phyloP scores from a whole-genome alignment of 1,139 yeast species.

The Groenewaldozyma sp. region DNA sequence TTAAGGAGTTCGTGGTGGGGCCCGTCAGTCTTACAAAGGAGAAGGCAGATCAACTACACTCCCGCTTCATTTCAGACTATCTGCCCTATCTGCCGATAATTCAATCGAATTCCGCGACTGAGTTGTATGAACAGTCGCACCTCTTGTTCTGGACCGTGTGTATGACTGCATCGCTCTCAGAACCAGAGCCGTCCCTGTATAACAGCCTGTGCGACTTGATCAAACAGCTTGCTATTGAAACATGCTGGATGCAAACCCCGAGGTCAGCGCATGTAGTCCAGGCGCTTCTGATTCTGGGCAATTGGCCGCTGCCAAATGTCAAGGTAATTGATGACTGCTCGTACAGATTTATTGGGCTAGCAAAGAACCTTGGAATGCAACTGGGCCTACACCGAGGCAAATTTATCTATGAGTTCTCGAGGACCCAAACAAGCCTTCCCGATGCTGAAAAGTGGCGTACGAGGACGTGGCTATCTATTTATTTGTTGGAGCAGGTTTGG shows the following conservation, averaged over 20 bases:
- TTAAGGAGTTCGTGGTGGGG: constrained; percentile 48
- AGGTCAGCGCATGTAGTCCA: constrained; percentile 90
- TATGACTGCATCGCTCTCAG: constrained; percentile 75
- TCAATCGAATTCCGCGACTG: constrained; percentile 61
- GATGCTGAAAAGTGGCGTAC: constrained; percentile 95
- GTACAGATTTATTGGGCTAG: constrained; percentile 78
- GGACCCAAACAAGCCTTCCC: constrained; percentile 82
- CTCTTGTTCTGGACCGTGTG: constrained; percentile 86
- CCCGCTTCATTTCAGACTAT: constrained; percentile 54
- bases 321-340: constrained; percentile 90
- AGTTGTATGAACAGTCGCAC: constrained; percentile 74
- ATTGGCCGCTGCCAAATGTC: constrained; percentile 92
- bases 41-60: constrained; percentile 66
- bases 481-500: constrained; percentile 86
- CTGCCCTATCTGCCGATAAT: constrained; percentile 76
- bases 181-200: constrained; percentile 79
- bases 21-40: constrained; percentile 56
- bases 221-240: constrained; percentile 81
- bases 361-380: constrained; percentile 76
- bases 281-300: constrained; percentile 68
- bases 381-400: constrained; percentile 91
- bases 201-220: constrained; percentile 67
- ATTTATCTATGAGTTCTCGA: constrained; percentile 79
- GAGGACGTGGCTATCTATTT: constrained; percentile 82
- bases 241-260: constrained; percentile 91